Evolutionary conservation across 2,329 filamentous ascomycete genomes (phyloP), one percentile per base, ranked within the genome.

Genomic region (Aureobasidium sp.): DNA sequence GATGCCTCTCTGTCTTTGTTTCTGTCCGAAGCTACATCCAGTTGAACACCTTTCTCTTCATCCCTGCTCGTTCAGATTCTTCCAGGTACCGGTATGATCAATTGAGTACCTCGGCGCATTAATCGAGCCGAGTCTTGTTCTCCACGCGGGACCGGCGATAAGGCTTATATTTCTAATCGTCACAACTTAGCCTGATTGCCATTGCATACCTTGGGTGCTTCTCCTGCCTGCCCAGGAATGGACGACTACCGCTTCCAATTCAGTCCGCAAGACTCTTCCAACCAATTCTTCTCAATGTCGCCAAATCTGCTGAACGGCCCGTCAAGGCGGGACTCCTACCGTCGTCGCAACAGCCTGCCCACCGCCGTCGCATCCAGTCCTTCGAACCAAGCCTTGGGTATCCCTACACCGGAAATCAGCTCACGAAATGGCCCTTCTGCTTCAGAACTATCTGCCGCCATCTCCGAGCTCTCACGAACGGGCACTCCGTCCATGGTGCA

Each of bases 401-500:
- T 63, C 12, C 56, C 42, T 51, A 62, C 58, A 17, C 59, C 59
- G 17, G 61, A 63, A 15, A 36, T 32, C 23, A 27, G 7, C 20
- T 48, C 51, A 20, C 61, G 61, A 9, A 59, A 59, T 47, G 48
- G 51, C 2, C 64, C 64, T 27, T 66, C 64, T 32, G 57, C 62
- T 23, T 50, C 57, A 3, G 64, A 66, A 26, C 37, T 66, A 12
- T 59, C 62, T 6, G 41, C 41, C 32, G 62, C 62, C 47, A 65
- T 65, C 20, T 65, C 64, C 1, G 53, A 59, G 12, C 62, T 66
- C 36, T 65, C 64, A 10, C 62, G 62, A 12, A 12, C 57, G 1
- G 58, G 57, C 17, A 60, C 47, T 8, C 62, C 64, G 4, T 62
- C 62, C 7, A 71, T 72, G 37, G 71, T 70, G 13, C 67, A 72